Percentiles rank a stretch among this genome's conserved stretches.
phyloP scores from a whole-genome alignment of 2,329 filamentous ascomycete genomes.

The Fusarium nodosum region DNA sequence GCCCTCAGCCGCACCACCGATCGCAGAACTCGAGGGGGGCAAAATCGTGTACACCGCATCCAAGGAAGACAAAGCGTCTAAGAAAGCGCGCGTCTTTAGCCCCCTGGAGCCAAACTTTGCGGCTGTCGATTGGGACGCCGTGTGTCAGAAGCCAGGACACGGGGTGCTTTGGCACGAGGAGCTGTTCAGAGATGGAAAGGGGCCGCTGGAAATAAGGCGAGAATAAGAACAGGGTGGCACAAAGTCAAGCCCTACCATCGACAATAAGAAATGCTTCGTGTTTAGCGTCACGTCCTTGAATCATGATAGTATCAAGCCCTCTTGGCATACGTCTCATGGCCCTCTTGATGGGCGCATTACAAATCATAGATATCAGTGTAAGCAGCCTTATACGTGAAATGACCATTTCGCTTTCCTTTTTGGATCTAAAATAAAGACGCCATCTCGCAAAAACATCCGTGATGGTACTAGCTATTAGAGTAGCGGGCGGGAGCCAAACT shows the following conservation, averaged over 20 bases:
- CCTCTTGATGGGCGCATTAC: background rate
- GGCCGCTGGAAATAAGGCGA: conserved; percentile 43
- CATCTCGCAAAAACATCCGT: background rate
- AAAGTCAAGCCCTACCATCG: background rate
- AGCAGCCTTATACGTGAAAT: background rate
- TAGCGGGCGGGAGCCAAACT: conserved; percentile 18
- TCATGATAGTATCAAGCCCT: background rate
- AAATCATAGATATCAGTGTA: conserved; percentile 8
- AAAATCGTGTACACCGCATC: conserved; percentile 48
- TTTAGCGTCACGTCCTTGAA: background rate
- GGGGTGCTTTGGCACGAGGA: conserved; percentile 52
- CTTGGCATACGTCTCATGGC: conserved; percentile 27
- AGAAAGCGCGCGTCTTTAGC: conserved; percentile 45
- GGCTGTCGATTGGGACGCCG: conserved; percentile 51
- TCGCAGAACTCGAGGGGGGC: conserved; percentile 31
- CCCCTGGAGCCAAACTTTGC: conserved; percentile 42
- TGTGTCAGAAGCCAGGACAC: conserved; percentile 52
- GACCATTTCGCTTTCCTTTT: background rate
- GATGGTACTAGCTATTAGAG: background rate
- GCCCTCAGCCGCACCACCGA: conserved; percentile 17
- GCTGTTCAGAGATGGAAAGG: conserved; percentile 53
- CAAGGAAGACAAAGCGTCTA: conserved; percentile 29
- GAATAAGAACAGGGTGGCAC: background rate
- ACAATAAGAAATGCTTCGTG: background rate
- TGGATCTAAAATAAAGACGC: background rate